phyloP scores from a whole-genome alignment of 2,329 filamentous ascomycete genomes.

The Xylaria sp. region DNA sequence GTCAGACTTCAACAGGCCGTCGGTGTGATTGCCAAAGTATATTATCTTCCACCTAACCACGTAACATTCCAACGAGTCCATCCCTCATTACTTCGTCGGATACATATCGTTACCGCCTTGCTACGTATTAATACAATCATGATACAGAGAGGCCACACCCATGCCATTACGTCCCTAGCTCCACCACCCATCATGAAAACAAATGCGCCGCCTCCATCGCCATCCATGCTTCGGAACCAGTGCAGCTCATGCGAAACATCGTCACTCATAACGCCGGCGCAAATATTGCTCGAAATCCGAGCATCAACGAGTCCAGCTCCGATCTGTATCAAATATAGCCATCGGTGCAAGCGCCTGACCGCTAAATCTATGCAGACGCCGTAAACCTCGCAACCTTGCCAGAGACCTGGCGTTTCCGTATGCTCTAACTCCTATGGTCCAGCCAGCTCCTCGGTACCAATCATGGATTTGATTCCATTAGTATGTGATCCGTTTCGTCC shows the following conservation, averaged over 20 bases:
- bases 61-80: not conserved
- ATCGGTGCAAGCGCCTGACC: constrained; percentile 17
- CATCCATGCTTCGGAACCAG: constrained; percentile 8
- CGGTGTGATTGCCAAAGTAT: not conserved
- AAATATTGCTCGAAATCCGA: constrained; percentile 4
- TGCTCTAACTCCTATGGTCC: constrained; percentile 13
- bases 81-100: constrained; percentile 20
- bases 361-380: constrained; percentile 17
- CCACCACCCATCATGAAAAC: not conserved
- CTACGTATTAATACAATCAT: constrained; percentile 21
- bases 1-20: not conserved
- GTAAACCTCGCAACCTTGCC: not conserved
- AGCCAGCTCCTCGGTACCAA: not conserved
- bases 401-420: not conserved
- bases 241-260: constrained; percentile 14
- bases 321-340: not conserved
- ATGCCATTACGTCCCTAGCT: constrained; percentile 19
- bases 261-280: constrained; percentile 22
- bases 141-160: constrained; percentile 6
- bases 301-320: constrained; percentile 25
- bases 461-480: not conserved
- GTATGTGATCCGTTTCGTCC: not conserved
- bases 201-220: not conserved
- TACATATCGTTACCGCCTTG: not conserved
- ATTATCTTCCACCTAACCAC: not conserved